Conservation (phyloP, 805 yeast species). For the Teunomyces kruisii region DNA sequence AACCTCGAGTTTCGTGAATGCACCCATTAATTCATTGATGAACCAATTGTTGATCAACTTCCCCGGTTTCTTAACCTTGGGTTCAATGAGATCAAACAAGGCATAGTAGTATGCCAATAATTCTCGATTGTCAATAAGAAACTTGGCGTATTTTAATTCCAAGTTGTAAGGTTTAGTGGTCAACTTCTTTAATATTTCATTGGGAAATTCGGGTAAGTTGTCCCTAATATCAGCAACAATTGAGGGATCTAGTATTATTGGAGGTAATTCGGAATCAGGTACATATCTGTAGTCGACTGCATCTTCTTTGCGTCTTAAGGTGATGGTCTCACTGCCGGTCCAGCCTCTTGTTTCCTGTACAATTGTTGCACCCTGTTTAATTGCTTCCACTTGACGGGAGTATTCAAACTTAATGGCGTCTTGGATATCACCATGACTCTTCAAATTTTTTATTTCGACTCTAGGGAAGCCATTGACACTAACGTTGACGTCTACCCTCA, state of each 20-base stretch:
- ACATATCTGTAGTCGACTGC: constrained; percentile 87
- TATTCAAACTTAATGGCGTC: constrained; percentile 76
- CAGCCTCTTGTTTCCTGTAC: constrained; percentile 84
- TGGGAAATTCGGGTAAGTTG: constrained; percentile 62
- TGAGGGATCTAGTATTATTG: constrained; percentile 44
- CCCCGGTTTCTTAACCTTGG: constrained; percentile 17
- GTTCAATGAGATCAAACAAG: constrained; percentile 30
- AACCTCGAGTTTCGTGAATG: constrained; percentile 51
- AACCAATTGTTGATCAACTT: constrained; percentile 72
- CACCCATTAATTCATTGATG: constrained; percentile 76
- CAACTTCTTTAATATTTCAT: constrained; percentile 49
- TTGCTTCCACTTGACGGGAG: constrained; percentile 57
- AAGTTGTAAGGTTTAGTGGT: constrained; percentile 51
- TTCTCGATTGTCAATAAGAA: constrained; percentile 52
- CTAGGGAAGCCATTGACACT: constrained; percentile 70
- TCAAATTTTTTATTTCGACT: constrained; percentile 86
- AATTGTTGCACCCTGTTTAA: constrained; percentile 34
- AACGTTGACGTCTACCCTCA: constrained; percentile 93
- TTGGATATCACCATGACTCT: constrained; percentile 77
- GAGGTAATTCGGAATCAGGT: constrained; percentile 90
- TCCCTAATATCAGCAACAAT: constrained; percentile 43
- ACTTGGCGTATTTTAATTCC: constrained; percentile 71
- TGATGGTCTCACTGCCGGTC: constrained; percentile 73
- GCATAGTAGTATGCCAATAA: constrained; percentile 54
- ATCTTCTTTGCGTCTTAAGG: constrained; percentile 74